Percentiles rank a stretch among this genome's conserved stretches.
phyloP scores from a whole-genome alignment of 371 early-diverging fungal species.

The Apophysomyces trapeziformis region DNA sequence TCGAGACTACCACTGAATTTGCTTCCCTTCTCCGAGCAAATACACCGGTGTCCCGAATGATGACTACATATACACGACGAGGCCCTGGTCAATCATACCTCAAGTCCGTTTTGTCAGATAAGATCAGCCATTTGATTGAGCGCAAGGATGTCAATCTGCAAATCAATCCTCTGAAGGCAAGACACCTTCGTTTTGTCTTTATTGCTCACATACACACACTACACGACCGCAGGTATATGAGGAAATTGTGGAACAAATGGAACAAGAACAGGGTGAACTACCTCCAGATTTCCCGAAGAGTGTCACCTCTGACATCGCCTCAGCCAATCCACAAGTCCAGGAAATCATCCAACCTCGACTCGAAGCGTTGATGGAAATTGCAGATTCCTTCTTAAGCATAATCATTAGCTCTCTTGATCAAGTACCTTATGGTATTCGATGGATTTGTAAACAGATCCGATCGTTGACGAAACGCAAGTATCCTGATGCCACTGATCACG shows the following conservation, averaged over 20 bases:
- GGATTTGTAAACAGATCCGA: conserved; percentile 96
- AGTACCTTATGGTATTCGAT: conserved; percentile 94
- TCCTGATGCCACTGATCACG: conserved; percentile 83
- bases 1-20: conserved; percentile 88
- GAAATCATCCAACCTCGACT: conserved; percentile 79
- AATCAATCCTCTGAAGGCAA: conserved; percentile 83
- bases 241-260: conserved; percentile 76
- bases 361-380: conserved; percentile 78
- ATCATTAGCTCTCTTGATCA: conserved; percentile 81
- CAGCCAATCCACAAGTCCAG: conserved; percentile 74
- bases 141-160: conserved; percentile 72
- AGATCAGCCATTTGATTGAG: conserved; percentile 66
- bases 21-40: conserved; percentile 90
- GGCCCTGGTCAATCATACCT: conserved; percentile 94
- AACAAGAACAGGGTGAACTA: conserved; percentile 55
- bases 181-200: conserved; percentile 6
- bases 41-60: conserved; percentile 95
- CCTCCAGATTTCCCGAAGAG: conserved; percentile 65
- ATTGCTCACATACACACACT: background rate
- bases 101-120: conserved; percentile 83
- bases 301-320: conserved; percentile 77
- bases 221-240: conserved; percentile 69
- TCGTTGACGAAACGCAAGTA: conserved; percentile 87
- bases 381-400: conserved; percentile 77
- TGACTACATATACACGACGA: conserved; percentile 94